Evolutionary conservation across 106 monocot genomes (phyloP).

Genomic region (Gastrodia elata): DNA sequence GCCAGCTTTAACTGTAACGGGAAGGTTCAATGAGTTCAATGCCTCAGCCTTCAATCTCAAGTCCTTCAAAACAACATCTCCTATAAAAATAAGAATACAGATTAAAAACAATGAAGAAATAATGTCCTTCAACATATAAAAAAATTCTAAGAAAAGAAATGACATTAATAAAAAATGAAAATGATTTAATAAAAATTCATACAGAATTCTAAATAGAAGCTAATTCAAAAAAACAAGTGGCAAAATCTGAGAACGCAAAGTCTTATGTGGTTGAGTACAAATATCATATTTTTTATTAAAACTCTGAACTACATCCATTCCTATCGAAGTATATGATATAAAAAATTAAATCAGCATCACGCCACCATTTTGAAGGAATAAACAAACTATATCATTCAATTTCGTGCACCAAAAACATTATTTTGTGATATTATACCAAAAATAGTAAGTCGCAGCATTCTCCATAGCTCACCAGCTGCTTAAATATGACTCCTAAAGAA

Average conservation of each 20-base stretch:
- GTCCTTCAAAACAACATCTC: conserved; percentile 90
- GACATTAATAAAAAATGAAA: neutral
- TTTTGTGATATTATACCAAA: too few relatives aligned
- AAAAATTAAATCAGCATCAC: neutral
- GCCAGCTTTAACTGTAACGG: conserved; percentile 82
- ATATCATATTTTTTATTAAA: neutral
- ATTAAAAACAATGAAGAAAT: neutral
- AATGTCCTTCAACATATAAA: neutral
- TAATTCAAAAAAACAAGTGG: neutral
- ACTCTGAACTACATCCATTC: neutral
- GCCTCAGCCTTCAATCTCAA: conserved; percentile 96
- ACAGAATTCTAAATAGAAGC: conserved; percentile 1
- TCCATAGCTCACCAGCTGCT: too few relatives aligned
- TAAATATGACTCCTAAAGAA: neutral
- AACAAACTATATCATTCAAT: too few relatives aligned
- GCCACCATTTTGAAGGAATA: neutral
- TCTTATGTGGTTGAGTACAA: neutral
- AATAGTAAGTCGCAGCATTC: too few relatives aligned
- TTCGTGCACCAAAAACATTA: neutral
- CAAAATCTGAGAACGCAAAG: neutral
- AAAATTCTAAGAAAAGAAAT: neutral
- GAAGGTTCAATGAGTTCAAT: conserved; percentile 84
- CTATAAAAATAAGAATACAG: conserved; percentile 19
- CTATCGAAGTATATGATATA: neutral
- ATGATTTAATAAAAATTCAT: neutral